Percentiles rank a stretch among this genome's conserved stretches.
phyloP scores from a whole-genome alignment of 257 asterid genomes.

The Gentiana macrophylla region DNA sequence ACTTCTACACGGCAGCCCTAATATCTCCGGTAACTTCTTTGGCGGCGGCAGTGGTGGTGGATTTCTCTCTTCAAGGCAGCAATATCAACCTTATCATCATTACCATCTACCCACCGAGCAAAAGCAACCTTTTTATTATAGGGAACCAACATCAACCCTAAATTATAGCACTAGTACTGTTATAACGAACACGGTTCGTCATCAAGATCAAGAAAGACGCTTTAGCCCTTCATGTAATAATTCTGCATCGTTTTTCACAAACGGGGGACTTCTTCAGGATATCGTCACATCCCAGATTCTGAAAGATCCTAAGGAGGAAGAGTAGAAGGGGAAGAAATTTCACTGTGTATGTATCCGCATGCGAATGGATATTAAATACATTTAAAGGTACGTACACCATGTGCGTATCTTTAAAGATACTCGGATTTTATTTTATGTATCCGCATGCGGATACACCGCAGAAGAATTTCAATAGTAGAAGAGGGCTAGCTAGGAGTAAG shows the following conservation, averaged over 20 bases:
- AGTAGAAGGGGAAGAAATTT: no score
- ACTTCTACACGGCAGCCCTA: not conserved
- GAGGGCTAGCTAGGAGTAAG: no score
- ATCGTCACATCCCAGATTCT: slow-evolving; percentile 32
- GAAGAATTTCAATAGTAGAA: no score
- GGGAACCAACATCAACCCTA: slow-evolving; percentile 3
- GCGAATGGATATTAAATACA: no score
- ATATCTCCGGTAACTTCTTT: not conserved
- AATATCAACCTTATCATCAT: slow-evolving; percentile 14
- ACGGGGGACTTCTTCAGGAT: slow-evolving; percentile 51
- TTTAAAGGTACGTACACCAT: no score
- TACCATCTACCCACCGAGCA: no score
- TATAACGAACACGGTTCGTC: no score
- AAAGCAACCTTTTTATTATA: not conserved
- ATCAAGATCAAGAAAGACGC: slow-evolving; percentile 13
- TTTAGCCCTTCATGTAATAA: slow-evolving; percentile 11
- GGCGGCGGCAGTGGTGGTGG: not conserved
- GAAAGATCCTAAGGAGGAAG: slow-evolving; percentile 10
- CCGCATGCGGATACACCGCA: no score
- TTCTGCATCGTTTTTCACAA: slow-evolving; percentile 11
- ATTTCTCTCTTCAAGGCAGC: slow-evolving; percentile 8
- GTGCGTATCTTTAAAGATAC: no score
- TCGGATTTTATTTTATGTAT: no score
- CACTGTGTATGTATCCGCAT: no score
- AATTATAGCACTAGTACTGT: not conserved